phyloP scores from a whole-genome alignment of 129 eudicot genomes.

The Flaveria ramosissima region DNA sequence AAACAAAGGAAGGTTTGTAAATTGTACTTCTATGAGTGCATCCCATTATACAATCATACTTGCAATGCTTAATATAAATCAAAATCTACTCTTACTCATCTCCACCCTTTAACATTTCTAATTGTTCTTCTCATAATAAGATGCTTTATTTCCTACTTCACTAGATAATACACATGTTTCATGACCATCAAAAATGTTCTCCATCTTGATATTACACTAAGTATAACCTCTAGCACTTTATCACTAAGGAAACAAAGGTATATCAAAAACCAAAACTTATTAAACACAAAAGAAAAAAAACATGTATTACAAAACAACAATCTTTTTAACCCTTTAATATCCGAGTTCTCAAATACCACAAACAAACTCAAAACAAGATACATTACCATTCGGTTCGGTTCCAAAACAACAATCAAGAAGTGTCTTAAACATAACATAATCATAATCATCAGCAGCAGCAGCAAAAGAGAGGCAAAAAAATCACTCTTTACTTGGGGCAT shows the following conservation, averaged over 20 bases:
- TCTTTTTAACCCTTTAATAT: conserved; percentile 28
- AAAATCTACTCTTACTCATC: too few species aligned
- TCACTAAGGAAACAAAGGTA: background rate
- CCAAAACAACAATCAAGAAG: conserved; percentile 26
- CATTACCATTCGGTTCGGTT: conserved; percentile 5
- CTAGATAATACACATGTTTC: too few species aligned
- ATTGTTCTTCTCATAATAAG: too few species aligned
- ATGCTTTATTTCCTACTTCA: too few species aligned
- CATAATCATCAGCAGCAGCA: conserved; percentile 29
- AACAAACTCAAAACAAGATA: conserved; percentile 39
- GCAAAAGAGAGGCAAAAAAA: conserved; percentile 44
- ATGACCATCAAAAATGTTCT: too few species aligned
- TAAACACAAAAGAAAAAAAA: background rate
- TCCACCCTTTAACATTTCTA: too few species aligned
- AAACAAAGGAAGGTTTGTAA: too few species aligned
- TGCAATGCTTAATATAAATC: too few species aligned
- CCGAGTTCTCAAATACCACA: conserved; percentile 36
- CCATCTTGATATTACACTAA: too few species aligned
- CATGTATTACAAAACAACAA: conserved; percentile 29
- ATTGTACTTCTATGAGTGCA: too few species aligned
- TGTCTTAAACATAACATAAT: conserved; percentile 8
- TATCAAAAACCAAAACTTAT: background rate
- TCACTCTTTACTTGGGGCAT: conserved; percentile 58
- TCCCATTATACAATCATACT: too few species aligned
- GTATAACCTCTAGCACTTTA: too few species aligned